Evolutionary conservation across 176 grass and related monocot genomes (phyloP).

Genomic region (Secale cereale): DNA sequence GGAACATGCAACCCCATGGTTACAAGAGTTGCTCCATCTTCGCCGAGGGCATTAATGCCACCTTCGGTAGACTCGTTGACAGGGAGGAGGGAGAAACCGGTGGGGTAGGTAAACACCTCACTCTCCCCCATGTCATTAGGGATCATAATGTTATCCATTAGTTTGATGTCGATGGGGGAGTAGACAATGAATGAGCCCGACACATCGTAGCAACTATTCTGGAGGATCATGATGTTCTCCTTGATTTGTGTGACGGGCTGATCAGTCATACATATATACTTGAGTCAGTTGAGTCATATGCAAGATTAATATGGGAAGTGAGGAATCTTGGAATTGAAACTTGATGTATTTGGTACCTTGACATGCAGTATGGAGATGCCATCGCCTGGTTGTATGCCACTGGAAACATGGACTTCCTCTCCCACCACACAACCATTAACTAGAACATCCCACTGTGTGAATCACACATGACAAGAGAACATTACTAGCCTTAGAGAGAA

Average conservation of each 20-base stretch:
- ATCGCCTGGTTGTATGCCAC: conserved; percentile 18
- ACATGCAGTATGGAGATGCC: conserved; percentile 47
- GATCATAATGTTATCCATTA: conserved; percentile 15
- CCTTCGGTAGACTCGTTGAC: not conserved
- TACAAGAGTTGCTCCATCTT: conserved; percentile 39
- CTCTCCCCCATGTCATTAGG: not conserved
- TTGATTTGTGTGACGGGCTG: not conserved
- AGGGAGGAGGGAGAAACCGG: conserved; percentile 29
- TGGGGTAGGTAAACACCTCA: not conserved
- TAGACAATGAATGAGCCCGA: conserved; percentile 50
- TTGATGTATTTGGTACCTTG: conserved; percentile 23
- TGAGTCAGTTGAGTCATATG: not conserved
- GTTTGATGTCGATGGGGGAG: conserved; percentile 30
- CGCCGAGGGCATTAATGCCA: not conserved
- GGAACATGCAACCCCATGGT: conserved; percentile 57
- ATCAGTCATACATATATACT: not conserved
- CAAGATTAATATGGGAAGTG: not conserved
- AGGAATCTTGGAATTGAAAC: not conserved
- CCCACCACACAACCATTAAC: conserved; percentile 27
- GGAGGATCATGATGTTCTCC: conserved; percentile 44
- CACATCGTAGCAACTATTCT: conserved; percentile 38
- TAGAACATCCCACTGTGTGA: conserved; percentile 54
- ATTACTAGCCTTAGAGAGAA: not conserved
- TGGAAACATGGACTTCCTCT: conserved; percentile 39
- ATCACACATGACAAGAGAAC: not conserved